Conservation (phyloP, 1,284 basidiomycete genomes). For the Sanghuangporus sanghuang region DNA sequence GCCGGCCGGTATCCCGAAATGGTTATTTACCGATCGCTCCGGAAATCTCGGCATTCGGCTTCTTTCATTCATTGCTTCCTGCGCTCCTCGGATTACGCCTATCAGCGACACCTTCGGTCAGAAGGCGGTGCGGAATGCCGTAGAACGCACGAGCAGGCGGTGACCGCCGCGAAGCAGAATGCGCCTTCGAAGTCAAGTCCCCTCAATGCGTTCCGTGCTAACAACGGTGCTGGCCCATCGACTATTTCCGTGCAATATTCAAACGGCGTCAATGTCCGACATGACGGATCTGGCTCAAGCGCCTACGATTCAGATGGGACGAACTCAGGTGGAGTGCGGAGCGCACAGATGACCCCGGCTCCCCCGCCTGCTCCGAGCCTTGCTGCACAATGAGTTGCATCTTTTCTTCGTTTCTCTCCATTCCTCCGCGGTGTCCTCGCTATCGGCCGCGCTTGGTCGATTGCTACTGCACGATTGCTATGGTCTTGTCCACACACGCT, state of each 20-base stretch:
- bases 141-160: slow-evolving; percentile 28
- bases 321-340: slow-evolving; percentile 1
- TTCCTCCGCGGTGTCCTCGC: neutral
- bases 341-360: slow-evolving; percentile 13
- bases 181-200: neutral
- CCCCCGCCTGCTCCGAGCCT: slow-evolving; percentile 11
- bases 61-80: neutral
- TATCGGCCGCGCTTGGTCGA: neutral
- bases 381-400: slow-evolving; percentile 5
- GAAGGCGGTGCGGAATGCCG: slow-evolving; percentile 76
- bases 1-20: slow-evolving; percentile 1
- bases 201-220: slow-evolving; percentile 1
- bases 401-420: neutral
- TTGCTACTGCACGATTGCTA: neutral
- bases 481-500: neutral
- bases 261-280: neutral
- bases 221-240: neutral
- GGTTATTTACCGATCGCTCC: neutral
- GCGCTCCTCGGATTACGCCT: neutral
- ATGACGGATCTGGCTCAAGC: slow-evolving; percentile 12
- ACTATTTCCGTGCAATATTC: neutral
- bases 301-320: slow-evolving; percentile 14
- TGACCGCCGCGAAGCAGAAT: slow-evolving; percentile 1
- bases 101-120: slow-evolving; percentile 46
- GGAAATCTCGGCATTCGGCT: neutral